Evolutionary conservation across 1,284 basidiomycete genomes (phyloP).

Genomic region (Phlebopus sp.): DNA sequence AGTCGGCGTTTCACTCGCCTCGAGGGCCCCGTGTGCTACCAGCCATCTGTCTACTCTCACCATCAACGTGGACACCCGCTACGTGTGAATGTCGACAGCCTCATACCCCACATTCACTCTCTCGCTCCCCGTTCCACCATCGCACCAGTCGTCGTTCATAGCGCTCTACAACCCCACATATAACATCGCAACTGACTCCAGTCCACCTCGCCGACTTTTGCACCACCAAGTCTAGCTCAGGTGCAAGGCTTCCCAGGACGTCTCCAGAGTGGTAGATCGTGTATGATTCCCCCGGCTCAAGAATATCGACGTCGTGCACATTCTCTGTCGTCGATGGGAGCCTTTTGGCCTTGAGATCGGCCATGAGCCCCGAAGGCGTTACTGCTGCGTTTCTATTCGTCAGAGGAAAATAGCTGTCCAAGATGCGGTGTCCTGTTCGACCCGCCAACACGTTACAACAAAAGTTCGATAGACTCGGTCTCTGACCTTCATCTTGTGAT

Average conservation of each 20-base stretch:
- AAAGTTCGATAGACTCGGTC: conserved; percentile 6
- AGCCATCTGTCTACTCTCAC: no score
- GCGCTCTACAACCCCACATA: conserved; percentile 52
- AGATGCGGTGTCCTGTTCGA: conserved; percentile 21
- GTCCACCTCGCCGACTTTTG: conserved; percentile 47
- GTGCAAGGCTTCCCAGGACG: conserved; percentile 52
- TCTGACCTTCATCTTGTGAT: conserved; percentile 23
- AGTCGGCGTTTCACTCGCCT: no score
- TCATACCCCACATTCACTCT: conserved; percentile 2
- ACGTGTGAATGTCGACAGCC: not conserved
- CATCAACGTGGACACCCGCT: not conserved
- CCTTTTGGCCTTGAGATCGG: conserved; percentile 4
- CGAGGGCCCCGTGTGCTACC: no score
- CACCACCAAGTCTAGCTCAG: conserved; percentile 48
- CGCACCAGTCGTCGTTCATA: conserved; percentile 58
- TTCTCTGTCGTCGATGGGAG: conserved; percentile 30
- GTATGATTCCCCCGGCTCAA: conserved; percentile 55
- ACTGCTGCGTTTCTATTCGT: not conserved
- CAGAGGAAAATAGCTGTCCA: conserved; percentile 47
- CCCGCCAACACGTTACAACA: conserved; percentile 10
- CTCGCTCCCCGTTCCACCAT: conserved; percentile 41
- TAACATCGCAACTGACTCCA: conserved; percentile 48
- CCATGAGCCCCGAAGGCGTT: conserved; percentile 1
- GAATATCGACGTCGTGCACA: conserved; percentile 18
- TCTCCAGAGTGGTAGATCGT: conserved; percentile 59